Base-by-base conservation (phyloP, 2,329 filamentous ascomycete genomes). In the Colletotrichum neosansevieriae region DNA sequence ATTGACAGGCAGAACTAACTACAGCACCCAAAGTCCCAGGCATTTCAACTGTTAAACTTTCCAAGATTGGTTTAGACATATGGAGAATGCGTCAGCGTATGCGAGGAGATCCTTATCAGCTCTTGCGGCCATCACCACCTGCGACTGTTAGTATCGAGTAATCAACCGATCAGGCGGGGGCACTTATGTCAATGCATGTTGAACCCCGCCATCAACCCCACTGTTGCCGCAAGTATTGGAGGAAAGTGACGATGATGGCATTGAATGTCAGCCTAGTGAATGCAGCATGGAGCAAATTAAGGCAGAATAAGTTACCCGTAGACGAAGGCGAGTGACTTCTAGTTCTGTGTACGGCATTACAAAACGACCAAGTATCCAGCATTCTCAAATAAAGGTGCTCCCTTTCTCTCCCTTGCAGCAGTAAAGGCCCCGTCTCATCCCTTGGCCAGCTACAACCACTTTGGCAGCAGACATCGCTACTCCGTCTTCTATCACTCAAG, bases 201-300 rank as follows among this genome's bases (percentile, higher is more conserved):
- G 11, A 47, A 34, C 54, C 63, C 63, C 63, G 50, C 50, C 50
- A 50, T n/a, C 34, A 29, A 50, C 58, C 58, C 63, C 63, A 50
- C 58, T 49, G 32, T 38, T 29, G 40, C 17, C 6, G 34, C 38
- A 17, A 15, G 49, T 21, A 62, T 66, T 66, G 63, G 63, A 66
- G 57, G 49, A 60, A n/a, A 66, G 29, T 40, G 57, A 54, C 21
- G 58, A 56, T 56, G 63, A 63, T 67, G 58, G 49, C 58, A 50
- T 56, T 32, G 6, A 29, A 24, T 38, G 24, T 32, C 9, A 36
- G 56, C 56, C 47, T 47, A 36, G 29, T 19, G 53, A 47, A 29
- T 40, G 47, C 36, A 51, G 53, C 6, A 24, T 40, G 40, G 42
- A 47, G 36, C 12, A 12, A 58, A 19, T 38, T 13, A 13, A 38